Percentiles rank a stretch among this genome's conserved stretches.
Conservation (phyloP, 805 yeast genomes). For the Groenewaldozyma tartarivorans region DNA sequence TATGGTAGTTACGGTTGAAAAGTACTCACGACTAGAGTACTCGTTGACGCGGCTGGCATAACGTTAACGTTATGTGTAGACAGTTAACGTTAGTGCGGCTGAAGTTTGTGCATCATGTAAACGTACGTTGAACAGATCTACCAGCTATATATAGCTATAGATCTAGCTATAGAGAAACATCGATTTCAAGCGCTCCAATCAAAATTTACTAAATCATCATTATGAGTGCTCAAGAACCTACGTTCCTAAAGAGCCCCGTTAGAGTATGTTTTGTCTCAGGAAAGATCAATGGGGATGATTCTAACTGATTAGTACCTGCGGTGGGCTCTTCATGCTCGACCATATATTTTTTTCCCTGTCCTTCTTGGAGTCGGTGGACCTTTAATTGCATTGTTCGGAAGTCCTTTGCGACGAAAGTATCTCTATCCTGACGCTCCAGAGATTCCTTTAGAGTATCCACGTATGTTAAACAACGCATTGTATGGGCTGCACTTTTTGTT, state of each 20-base stretch:
- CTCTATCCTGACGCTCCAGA: conserved; percentile 57
- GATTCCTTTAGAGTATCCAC: conserved; percentile 44
- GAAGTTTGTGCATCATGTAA: too few relatives aligned
- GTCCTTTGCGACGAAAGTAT: conserved; percentile 63
- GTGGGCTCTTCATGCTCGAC: conserved; percentile 66
- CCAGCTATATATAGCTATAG: too few relatives aligned
- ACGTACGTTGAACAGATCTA: too few relatives aligned
- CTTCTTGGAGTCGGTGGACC: conserved; percentile 63
- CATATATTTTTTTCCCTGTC: conserved; percentile 60
- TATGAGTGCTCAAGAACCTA: not conserved
- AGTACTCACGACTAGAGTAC: too few relatives aligned
- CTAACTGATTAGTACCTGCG: conserved; percentile 31
- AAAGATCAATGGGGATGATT: not conserved
- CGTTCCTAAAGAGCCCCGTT: not conserved
- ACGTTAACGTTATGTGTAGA: too few relatives aligned
- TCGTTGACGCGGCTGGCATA: too few relatives aligned
- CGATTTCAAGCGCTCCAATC: too few relatives aligned
- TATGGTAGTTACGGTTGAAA: too few relatives aligned
- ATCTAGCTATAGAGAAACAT: too few relatives aligned
- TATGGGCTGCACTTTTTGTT: not conserved
- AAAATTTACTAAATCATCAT: not conserved
- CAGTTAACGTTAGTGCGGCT: too few relatives aligned
- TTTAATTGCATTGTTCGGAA: conserved; percentile 43
- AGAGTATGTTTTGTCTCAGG: not conserved
- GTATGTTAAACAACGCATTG: conserved; percentile 30